Evolutionary conservation across 176 grass and related monocot genomes (phyloP), one percentile per base, ranked within the genome.

Genomic region (Raddia distichophylla): DNA sequence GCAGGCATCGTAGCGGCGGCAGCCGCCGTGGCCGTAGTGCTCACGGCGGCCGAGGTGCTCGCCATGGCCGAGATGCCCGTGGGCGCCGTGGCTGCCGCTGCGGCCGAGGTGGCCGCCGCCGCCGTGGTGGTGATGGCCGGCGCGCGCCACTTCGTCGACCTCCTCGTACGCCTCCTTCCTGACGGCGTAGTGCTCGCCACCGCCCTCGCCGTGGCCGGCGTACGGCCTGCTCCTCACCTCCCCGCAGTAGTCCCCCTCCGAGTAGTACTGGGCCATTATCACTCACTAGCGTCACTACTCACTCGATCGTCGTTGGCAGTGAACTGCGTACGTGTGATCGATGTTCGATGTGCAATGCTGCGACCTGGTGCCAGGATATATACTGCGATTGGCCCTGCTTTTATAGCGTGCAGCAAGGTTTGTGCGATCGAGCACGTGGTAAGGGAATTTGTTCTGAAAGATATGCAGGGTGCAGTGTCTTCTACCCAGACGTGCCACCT

Each of bases 361-460:
- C 8, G 74, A 19, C 47, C 58, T 57, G 67, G 74, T 68, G 71
- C 32, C 32, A 52, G 49, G 73, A 42, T 71, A 10, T 48, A 74
- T 20, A 60, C 16, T 9, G 10, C 27, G 59, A 66, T 32, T 59
- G 27, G 43, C 18, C 13, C 17, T 50, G 67, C 32, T 79, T 88
- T 83, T 83, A 83, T 88, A 88, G 86, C 8, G 48, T 37, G 60
- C 63, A 12, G 22, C 67, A 35, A 8, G 44, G 13, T 5, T 14
- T 85, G 68, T 37, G 42, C 17, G 10, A 5, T 40, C 37, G 37
- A 40, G 37, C 4, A 40, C 57, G 71, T 85, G 64, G 78, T 27
- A 27, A 50, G 50, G 58, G 84, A 89, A 86, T 85, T 66, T 89
- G 42, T 89, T 82, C 87, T 43, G 78, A 65, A 76, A 72, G 65